Evolutionary conservation across 2,329 filamentous ascomycete species (phyloP).

Genomic region (Dissoconium aciculare): DNA sequence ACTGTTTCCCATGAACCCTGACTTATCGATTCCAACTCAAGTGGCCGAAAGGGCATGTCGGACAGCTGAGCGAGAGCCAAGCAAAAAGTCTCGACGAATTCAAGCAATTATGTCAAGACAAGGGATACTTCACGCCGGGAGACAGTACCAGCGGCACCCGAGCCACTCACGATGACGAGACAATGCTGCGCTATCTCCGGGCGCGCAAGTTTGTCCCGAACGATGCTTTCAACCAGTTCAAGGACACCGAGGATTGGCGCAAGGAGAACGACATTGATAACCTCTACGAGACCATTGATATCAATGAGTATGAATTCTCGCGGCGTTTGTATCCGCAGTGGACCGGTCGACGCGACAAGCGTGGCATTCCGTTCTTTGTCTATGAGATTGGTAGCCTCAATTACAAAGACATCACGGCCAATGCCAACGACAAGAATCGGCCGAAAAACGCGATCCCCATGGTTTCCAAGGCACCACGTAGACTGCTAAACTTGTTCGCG

Average conservation of each 20-base stretch:
- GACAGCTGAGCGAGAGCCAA: slow-evolving; percentile 58
- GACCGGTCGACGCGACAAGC: slow-evolving; percentile 77
- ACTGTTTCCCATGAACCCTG: neutral
- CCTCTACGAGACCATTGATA: slow-evolving; percentile 74
- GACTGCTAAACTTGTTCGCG: slow-evolving; percentile 74
- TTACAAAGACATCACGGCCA: slow-evolving; percentile 62
- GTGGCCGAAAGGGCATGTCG: slow-evolving; percentile 66
- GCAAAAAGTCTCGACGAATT: slow-evolving; percentile 53
- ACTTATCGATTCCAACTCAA: too few species aligned
- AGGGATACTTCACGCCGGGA: slow-evolving; percentile 44
- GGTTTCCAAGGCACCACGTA: slow-evolving; percentile 53
- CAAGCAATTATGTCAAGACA: slow-evolving; percentile 51
- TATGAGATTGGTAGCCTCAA: slow-evolving; percentile 77
- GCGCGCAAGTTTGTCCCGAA: slow-evolving; percentile 65
- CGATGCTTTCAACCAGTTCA: slow-evolving; percentile 71
- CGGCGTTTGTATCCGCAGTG: slow-evolving; percentile 80
- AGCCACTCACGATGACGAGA: slow-evolving; percentile 58
- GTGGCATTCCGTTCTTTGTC: slow-evolving; percentile 83
- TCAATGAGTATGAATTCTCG: slow-evolving; percentile 69
- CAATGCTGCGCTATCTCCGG: slow-evolving; percentile 67
- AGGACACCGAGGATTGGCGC: slow-evolving; percentile 78
- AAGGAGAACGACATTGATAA: slow-evolving; percentile 61
- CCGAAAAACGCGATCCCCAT: slow-evolving; percentile 33
- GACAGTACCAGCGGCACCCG: slow-evolving; percentile 22
- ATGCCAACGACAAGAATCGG: slow-evolving; percentile 52